A percentile compares a stretch with the other conserved stretches of the same genome.
Evolutionary conservation across 495 filamentous ascomycete genomes (phyloP).

Genomic region (Neurospora sp.): DNA sequence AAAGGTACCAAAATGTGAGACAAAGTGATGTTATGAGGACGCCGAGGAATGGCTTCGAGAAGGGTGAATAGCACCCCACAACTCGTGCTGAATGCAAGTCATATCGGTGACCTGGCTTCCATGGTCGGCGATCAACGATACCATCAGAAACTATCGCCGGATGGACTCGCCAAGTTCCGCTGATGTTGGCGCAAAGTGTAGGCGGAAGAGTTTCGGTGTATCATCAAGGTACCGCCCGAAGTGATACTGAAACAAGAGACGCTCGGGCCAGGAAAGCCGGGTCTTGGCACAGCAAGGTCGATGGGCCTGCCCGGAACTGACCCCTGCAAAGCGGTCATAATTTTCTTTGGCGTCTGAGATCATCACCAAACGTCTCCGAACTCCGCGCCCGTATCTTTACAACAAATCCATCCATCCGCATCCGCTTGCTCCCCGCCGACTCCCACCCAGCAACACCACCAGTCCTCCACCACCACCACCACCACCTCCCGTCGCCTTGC

Average conservation of each 20-base stretch:
- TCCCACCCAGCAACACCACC: background rate
- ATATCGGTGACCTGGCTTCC: background rate
- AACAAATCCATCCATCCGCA: background rate
- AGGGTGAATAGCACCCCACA: background rate
- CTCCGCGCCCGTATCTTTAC: conserved; percentile 3
- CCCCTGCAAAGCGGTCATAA: conserved; percentile 6
- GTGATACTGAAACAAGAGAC: background rate
- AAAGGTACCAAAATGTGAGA: background rate
- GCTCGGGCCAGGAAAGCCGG: background rate
- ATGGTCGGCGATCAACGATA: background rate
- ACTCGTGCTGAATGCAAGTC: background rate
- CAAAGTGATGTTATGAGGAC: background rate
- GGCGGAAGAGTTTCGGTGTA: background rate
- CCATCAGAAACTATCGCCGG: background rate
- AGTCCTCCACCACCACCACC: conserved; percentile 1
- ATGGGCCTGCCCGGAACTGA: conserved; percentile 3
- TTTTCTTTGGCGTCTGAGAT: conserved; percentile 15
- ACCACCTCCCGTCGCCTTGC: background rate
- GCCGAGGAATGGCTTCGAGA: background rate
- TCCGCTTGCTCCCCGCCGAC: background rate
- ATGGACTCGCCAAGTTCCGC: background rate
- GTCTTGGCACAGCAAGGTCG: background rate
- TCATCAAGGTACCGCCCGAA: background rate
- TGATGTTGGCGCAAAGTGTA: background rate
- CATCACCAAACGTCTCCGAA: conserved; percentile 6